Evolutionary conservation across 1,284 basidiomycete genomes (phyloP), one percentile per base, ranked within the genome.

Genomic region (Ceraceosorus bombacis): DNA sequence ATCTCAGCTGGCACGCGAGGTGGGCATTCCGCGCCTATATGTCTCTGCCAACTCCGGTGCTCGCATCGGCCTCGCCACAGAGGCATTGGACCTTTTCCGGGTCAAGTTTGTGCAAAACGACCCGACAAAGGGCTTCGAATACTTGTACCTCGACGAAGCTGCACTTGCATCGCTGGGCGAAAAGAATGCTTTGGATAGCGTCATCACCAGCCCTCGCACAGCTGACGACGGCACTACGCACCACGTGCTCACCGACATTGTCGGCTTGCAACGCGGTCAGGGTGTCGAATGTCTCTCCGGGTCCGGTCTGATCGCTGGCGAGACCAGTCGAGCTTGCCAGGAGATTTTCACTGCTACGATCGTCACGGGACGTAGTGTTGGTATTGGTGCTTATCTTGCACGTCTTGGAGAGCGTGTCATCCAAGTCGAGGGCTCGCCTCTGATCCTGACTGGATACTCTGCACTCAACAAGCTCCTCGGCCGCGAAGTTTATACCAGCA

Each of bases 261-360:
- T 98, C 68, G 95, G 95, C 79, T 82, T 90, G 53, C 90, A 95
- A 78, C 89, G 96, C 67, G 95, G 95, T 59, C 84, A 98, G n/a
- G 95, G 95, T 79, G 95, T 99, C 54, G 95, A 98, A 80, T 96
- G 87, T 67, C 82, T 99, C 76, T 89, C 83, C 74, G 95, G 95
- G 51, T 96, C 93, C 49, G 95, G 95, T 80, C 85, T 99, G 71
- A 98, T 99, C 75, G 95, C 95, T 49, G 95, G 95, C 65, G 95
- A 96, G 80, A 98, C 95, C 0, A 95, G 93, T 53, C 86, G 95
- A 50, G 95, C 95, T 0, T 96, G 96, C 79, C 92, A 98, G 73
- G 91, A 97, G 78, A 96, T 98, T 78, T 99, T 99, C 83, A 99
- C 95, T 55, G 93, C 97, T 78, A 98, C 95, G 17, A 86, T 99